A percentile compares a stretch with the other conserved stretches of the same genome.
Evolutionary conservation across 2,329 filamentous ascomycete species (phyloP).

Genomic region (Chaetomium sp.): DNA sequence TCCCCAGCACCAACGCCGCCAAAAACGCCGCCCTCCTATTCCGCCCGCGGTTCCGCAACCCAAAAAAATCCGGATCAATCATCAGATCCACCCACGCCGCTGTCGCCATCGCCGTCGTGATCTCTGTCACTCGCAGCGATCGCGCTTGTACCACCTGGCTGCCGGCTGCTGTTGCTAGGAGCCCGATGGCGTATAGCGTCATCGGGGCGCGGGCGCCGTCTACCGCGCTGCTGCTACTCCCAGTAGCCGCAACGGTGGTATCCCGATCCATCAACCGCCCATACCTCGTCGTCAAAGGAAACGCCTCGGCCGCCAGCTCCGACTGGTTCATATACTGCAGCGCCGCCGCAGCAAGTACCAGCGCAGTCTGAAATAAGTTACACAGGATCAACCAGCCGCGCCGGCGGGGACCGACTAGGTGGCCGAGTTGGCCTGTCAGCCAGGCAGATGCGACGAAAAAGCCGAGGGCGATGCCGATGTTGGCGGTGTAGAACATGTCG

Average conservation of each 20-base stretch:
- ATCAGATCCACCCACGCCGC: slow-evolving; percentile 56
- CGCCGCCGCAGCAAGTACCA: slow-evolving; percentile 48
- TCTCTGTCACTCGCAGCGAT: slow-evolving; percentile 51
- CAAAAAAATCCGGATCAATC: slow-evolving; percentile 47
- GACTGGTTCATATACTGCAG: slow-evolving; percentile 35
- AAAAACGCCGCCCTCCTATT: slow-evolving; percentile 47
- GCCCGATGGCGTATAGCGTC: slow-evolving; percentile 40
- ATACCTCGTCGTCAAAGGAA: too few relatives aligned
- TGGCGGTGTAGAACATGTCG: slow-evolving; percentile 44
- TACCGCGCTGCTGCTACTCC: slow-evolving; percentile 16
- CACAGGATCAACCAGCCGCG: slow-evolving; percentile 49
- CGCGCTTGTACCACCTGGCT: slow-evolving; percentile 54
- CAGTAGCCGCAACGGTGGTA: too few relatives aligned
- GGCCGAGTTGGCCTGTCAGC: slow-evolving; percentile 50
- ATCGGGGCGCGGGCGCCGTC: slow-evolving; percentile 26
- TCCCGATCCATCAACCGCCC: too few relatives aligned
- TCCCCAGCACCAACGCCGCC: slow-evolving; percentile 39
- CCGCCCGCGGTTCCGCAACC: slow-evolving; percentile 40
- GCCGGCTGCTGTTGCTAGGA: slow-evolving; percentile 50
- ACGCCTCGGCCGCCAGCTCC: too few relatives aligned
- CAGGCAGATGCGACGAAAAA: slow-evolving; percentile 51
- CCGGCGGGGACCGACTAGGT: slow-evolving; percentile 43
- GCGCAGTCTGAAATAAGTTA: slow-evolving; percentile 47
- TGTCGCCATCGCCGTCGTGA: slow-evolving; percentile 59
- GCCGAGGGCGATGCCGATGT: slow-evolving; percentile 49